phyloP scores from a whole-genome alignment of 345 rosid species.

The Populus deltoides region DNA sequence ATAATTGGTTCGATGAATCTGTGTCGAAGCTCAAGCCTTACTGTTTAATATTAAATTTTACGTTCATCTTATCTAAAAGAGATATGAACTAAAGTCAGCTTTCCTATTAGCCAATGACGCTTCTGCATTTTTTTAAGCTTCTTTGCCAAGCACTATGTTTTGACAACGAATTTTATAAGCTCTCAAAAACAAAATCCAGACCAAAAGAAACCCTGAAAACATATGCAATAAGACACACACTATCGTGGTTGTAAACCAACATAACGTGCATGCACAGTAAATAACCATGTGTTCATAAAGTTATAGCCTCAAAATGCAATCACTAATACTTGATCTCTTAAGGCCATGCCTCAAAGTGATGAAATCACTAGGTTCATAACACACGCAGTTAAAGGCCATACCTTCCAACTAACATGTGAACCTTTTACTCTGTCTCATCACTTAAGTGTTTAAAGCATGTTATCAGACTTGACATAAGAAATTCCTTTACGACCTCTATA shows the following conservation, averaged over 20 bases:
- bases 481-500: background rate
- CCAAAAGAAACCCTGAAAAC: background rate
- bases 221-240: background rate
- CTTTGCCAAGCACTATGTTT: background rate
- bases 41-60: background rate
- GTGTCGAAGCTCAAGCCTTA: background rate
- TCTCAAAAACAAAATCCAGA: background rate
- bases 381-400: no score
- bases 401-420: background rate
- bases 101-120: background rate
- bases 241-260: background rate
- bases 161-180: background rate
- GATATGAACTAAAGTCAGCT: background rate
- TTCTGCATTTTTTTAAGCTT: background rate
- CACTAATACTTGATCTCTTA: background rate
- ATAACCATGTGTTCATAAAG: background rate
- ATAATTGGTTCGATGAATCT: background rate
- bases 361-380: background rate
- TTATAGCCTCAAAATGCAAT: background rate
- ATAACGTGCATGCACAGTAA: background rate
- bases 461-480: background rate
- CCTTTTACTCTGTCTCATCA: background rate
- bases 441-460: background rate
- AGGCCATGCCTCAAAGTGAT: background rate
- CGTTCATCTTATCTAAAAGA: background rate